Evolutionary conservation across 2,329 filamentous ascomycete genomes (phyloP), one percentile per base, ranked within the genome.

Genomic region (Fusarium denticulatum): DNA sequence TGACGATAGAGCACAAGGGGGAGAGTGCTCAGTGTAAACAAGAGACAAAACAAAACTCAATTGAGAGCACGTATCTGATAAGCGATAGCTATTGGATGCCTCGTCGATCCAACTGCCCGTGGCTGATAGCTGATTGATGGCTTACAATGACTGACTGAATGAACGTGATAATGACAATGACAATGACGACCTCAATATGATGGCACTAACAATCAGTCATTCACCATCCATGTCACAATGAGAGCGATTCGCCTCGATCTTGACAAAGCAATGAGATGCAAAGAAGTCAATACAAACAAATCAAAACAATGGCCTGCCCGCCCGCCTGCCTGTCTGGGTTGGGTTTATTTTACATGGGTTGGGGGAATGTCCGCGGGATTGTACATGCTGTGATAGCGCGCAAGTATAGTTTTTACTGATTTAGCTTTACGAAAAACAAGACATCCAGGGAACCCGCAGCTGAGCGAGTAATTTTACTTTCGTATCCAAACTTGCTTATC

Each of bases 101-200:
- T 63, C 43, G 42, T 68, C 39, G 60, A 46, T 58, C 18, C 13
- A 60, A 60, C 59, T 47, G 36, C 52, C 57, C 60, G 57, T 77
- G 67, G 63, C 75, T 74, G 73, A 76, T 60, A 62, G 62, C 55
- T 58, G 32, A 49, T 40, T 74, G 56, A 77, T 69, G 63, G 58
- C 46, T 69, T 47, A 61, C 46, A 46, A 52, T 60, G 40, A 52
- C 34, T 47, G 47, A 53, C 34, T 55, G 50, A 55, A 24, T 40
- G 34, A 55, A 18, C 20, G 24, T 40, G 50, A 39, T 34, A 39
- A 39, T 45, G 30, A 36, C 55, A 26, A 32, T n/a, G 39, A 52
- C 39, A 66, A 60, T 60, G 62, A 46, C 39, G 62, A 70, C 52
- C 37, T 57, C 64, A 34, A 53, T 37, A 43, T 40, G 24, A 52